Evolutionary conservation across 202 grass and related monocot species (phyloP).

Genomic region (Digitaria exilis): DNA sequence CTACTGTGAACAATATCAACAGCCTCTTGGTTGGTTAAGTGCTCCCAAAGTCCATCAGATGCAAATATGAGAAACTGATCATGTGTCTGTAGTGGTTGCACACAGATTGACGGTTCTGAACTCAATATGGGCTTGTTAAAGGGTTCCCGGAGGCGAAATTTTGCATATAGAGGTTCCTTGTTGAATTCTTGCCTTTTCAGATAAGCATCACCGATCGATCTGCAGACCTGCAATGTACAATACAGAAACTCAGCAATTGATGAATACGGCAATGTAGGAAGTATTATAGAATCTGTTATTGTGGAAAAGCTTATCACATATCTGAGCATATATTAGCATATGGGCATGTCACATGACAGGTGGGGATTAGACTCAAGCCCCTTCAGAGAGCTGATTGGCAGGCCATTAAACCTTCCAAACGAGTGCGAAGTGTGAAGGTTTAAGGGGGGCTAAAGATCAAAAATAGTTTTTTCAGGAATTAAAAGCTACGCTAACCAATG

Average conservation of each 20-base stretch:
- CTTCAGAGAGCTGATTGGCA: neutral
- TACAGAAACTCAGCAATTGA: constrained; percentile 13
- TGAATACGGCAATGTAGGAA: neutral
- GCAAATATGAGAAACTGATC: constrained; percentile 98
- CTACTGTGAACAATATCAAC: constrained; percentile 87
- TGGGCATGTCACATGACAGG: neutral
- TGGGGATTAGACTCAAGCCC: neutral
- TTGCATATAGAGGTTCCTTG: constrained; percentile 71
- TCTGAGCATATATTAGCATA: neutral
- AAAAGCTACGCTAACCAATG: neutral
- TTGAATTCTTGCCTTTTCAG: constrained; percentile 94
- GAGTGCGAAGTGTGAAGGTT: neutral
- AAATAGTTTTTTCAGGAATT: neutral
- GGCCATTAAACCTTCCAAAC: neutral
- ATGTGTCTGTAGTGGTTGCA: constrained; percentile 71
- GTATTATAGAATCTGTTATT: constrained; percentile 5
- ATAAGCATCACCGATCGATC: constrained; percentile 94
- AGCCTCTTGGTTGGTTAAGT: constrained; percentile 93
- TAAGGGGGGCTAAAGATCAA: no score
- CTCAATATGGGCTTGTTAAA: constrained; percentile 89
- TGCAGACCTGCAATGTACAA: constrained; percentile 66
- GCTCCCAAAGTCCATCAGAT: constrained; percentile 97
- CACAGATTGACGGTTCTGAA: constrained; percentile 78
- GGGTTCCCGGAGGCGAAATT: constrained; percentile 79
- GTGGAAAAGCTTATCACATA: neutral